These are phyloP conservation scores for Solanum lignicaule DNA, from an alignment of 257 asterid genomes.

Conservation along the genomic window DNA sequence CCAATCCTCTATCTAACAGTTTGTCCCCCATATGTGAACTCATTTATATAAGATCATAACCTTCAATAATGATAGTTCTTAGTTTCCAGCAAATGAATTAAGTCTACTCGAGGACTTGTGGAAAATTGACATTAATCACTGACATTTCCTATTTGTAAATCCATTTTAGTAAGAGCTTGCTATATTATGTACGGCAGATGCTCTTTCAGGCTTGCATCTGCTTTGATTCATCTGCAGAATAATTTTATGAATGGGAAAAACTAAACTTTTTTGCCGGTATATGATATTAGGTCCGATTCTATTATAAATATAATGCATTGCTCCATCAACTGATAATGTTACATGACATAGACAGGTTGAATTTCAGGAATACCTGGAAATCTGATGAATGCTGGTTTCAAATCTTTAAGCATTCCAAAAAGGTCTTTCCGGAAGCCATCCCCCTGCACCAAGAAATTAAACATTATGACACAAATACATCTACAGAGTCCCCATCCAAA, in stretches of 20 bases:
- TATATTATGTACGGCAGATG: background rate
- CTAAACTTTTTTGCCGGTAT: background rate
- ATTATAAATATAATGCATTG: background rate
- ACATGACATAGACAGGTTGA: background rate
- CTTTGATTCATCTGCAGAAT: background rate
- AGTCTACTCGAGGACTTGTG: background rate
- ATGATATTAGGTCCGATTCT: background rate
- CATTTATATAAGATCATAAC: too few relatives aligned
- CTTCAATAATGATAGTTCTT: too few relatives aligned
- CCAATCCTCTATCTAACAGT: background rate
- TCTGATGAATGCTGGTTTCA: slow-evolving; percentile 74
- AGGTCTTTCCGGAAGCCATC: slow-evolving; percentile 92
- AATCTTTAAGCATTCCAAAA: slow-evolving; percentile 51
- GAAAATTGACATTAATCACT: background rate
- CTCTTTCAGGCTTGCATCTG: background rate
- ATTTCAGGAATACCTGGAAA: slow-evolving; percentile 59
- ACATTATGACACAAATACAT: background rate
- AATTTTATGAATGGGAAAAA: background rate
- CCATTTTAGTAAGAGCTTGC: background rate
- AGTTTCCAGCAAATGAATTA: background rate
- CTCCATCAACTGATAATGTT: background rate
- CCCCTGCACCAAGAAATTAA: slow-evolving; percentile 31
- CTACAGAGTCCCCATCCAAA: background rate
- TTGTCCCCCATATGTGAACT: too few relatives aligned
- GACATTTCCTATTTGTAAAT: background rate